phyloP scores from a whole-genome alignment of 345 rosid species.

The Rhodomyrtus tomentosa region DNA sequence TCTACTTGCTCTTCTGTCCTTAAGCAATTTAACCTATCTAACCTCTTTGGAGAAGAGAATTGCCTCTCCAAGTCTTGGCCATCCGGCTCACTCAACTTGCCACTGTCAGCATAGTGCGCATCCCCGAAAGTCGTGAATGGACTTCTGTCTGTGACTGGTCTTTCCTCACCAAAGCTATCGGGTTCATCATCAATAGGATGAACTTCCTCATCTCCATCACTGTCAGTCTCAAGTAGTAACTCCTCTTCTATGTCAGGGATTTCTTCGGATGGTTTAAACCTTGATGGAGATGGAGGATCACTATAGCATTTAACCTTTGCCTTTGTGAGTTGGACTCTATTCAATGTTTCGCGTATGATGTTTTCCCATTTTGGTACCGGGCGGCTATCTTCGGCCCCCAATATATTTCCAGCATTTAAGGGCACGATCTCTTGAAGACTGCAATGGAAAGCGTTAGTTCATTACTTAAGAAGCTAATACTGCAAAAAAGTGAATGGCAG shows the following conservation, averaged over 20 bases:
- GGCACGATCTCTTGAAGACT: slow-evolving; percentile 97
- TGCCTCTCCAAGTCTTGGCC: slow-evolving; percentile 42
- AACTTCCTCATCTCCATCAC: slow-evolving; percentile 69
- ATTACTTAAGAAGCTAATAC: neutral
- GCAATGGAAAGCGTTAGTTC: slow-evolving; percentile 1
- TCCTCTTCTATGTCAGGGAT: slow-evolving; percentile 60
- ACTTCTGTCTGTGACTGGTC: neutral
- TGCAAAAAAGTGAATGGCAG: neutral
- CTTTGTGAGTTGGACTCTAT: slow-evolving; percentile 37
- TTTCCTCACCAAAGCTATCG: slow-evolving; percentile 8
- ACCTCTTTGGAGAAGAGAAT: slow-evolving; percentile 45
- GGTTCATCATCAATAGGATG: slow-evolving; percentile 65
- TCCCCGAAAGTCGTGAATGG: neutral
- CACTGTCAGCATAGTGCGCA: neutral
- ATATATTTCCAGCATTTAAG: slow-evolving; percentile 83
- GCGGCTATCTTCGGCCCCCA: slow-evolving; percentile 85
- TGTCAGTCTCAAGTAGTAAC: slow-evolving; percentile 55
- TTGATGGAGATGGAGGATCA: slow-evolving; percentile 94
- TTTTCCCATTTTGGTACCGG: slow-evolving; percentile 84
- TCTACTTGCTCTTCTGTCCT: slow-evolving; percentile 6
- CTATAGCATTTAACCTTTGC: slow-evolving; percentile 57
- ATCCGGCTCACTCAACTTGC: slow-evolving; percentile 12
- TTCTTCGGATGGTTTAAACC: slow-evolving; percentile 56
- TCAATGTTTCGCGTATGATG: slow-evolving; percentile 61
- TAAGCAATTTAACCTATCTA: slow-evolving; percentile 55